Percentiles rank a stretch among this genome's conserved stretches.
Conservation (phyloP, 139 green algal genomes). For the Marvania coccoides region DNA sequence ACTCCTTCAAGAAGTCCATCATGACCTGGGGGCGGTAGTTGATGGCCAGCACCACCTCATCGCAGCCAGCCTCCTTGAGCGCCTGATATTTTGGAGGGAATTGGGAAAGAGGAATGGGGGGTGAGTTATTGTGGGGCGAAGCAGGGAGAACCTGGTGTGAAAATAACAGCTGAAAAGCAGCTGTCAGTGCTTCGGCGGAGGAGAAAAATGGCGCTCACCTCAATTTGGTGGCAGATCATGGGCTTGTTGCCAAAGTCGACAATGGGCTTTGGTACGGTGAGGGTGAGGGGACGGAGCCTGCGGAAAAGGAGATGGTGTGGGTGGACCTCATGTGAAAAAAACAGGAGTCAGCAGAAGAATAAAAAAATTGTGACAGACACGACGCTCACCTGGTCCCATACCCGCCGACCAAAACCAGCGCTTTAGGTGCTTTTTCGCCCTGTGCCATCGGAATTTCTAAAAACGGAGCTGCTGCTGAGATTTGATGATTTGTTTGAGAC, state of each 20-base stretch:
- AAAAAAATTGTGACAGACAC: neutral
- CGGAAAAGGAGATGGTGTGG: too few relatives aligned
- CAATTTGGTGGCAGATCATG: constrained; percentile 97
- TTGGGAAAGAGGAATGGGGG: neutral
- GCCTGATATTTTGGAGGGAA: constrained; percentile 49
- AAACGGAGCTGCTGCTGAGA: too few relatives aligned
- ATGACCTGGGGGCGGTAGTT: constrained; percentile 95
- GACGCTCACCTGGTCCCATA: constrained; percentile 59
- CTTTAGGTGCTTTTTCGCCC: too few relatives aligned
- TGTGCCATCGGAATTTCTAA: too few relatives aligned
- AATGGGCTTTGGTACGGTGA: constrained; percentile 88
- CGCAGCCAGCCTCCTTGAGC: constrained; percentile 79
- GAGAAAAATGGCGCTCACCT: constrained; percentile 42
- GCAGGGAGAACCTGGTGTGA: too few relatives aligned
- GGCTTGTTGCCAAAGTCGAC: constrained; percentile 98
- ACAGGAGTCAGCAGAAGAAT: neutral
- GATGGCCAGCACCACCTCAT: constrained; percentile 94
- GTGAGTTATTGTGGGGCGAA: neutral
- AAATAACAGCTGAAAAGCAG: neutral
- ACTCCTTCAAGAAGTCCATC: constrained; percentile 90
- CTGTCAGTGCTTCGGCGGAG: neutral
- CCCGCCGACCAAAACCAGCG: constrained; percentile 83
- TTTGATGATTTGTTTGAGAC: too few relatives aligned
- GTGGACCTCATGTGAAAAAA: too few relatives aligned
- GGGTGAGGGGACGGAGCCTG: constrained; percentile 65